Evolutionary conservation across 352 stramenopile genomes (phyloP), one percentile per base, ranked within the genome.

Genomic region (Chrysophaeum taylorii): DNA sequence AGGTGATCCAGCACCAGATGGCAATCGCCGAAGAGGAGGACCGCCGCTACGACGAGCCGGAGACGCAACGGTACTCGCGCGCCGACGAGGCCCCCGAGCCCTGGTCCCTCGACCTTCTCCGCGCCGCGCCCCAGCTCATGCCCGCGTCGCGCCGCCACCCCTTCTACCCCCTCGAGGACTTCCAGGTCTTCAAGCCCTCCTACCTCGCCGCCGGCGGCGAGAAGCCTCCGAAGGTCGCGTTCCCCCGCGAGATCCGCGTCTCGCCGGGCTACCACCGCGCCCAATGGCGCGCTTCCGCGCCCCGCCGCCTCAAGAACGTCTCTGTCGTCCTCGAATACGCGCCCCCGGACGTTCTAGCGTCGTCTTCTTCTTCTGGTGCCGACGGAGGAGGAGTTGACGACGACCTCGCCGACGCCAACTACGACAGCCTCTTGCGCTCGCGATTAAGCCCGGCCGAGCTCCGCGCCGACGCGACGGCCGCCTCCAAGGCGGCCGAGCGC

Each of bases 261-360:
- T 84, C 72, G 53, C 80, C 82, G 31, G 93, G 92, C 70, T 85
- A 94, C 75, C 94, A 90, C 67, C 81, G 93, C 31, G 83, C 84
- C 50, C 73, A 75, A 38, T 95, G 89, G 90, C 85, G 82, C 31
- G 72, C 89, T 7, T 92, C 88, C 70, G 93, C 85, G 25, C 86
- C 91, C 76, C 78, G 88, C n/a, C 82, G 89, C 33, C 75, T 96
- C 45, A 94, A 95, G 77, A 96, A 96, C 82, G 82, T 96, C 4
- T 92, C 94, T 66, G 81, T 94, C 18, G 81, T 92, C 23, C 85
- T 96, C 83, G 88, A 95, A 72, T 94, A 89, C 72, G 81, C 81
- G 73, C 88, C 89, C 36, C 87, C 85, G 4, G 86, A n/a, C n/a
- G n/a, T n/a, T n/a, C n/a, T n/a, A 85, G 64, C 76, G 72, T 27